Evolutionary conservation across 352 stramenopile species (phyloP).

Genomic region (Phytophthora colocasiae): DNA sequence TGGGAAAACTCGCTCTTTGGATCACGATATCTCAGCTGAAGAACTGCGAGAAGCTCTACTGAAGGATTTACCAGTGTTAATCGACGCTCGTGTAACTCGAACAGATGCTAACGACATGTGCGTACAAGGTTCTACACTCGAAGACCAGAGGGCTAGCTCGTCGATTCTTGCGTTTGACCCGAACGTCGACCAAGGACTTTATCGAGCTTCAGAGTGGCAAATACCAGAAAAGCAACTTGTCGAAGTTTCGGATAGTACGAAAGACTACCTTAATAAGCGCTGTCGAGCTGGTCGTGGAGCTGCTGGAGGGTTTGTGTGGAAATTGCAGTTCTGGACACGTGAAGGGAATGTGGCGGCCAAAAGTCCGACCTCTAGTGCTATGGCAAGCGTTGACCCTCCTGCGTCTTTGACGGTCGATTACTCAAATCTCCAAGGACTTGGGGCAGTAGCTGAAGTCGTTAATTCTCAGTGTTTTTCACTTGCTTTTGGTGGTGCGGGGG

Average conservation of each 20-base stretch:
- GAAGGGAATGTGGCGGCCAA: slow-evolving; percentile 80
- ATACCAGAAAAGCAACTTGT: slow-evolving; percentile 48
- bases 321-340: slow-evolving; percentile 90
- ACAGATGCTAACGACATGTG: slow-evolving; percentile 67
- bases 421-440: slow-evolving; percentile 52
- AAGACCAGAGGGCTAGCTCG: slow-evolving; percentile 50
- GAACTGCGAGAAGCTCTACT: slow-evolving; percentile 63
- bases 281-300: slow-evolving; percentile 85
- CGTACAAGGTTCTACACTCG: slow-evolving; percentile 65
- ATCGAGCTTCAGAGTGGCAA: slow-evolving; percentile 63
- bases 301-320: slow-evolving; percentile 90
- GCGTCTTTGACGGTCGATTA: slow-evolving; percentile 53
- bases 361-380: slow-evolving; percentile 73
- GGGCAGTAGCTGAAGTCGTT: slow-evolving; percentile 61
- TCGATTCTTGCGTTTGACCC: slow-evolving; percentile 38
- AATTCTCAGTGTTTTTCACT: slow-evolving; percentile 90
- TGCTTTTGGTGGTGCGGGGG: slow-evolving; percentile 89
- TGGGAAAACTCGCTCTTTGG: slow-evolving; percentile 59
- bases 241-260: slow-evolving; percentile 54
- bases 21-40: slow-evolving; percentile 71
- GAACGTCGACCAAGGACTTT: slow-evolving; percentile 38
- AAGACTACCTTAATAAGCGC: slow-evolving; percentile 69
- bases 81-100: slow-evolving; percentile 73
- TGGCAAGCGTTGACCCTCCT: slow-evolving; percentile 34
- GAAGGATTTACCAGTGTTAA: slow-evolving; percentile 55